These are phyloP conservation scores for Tolypocladium pustulatum DNA, from an alignment of 2,329 filamentous ascomycete species.

Conservation along the genomic window DNA sequence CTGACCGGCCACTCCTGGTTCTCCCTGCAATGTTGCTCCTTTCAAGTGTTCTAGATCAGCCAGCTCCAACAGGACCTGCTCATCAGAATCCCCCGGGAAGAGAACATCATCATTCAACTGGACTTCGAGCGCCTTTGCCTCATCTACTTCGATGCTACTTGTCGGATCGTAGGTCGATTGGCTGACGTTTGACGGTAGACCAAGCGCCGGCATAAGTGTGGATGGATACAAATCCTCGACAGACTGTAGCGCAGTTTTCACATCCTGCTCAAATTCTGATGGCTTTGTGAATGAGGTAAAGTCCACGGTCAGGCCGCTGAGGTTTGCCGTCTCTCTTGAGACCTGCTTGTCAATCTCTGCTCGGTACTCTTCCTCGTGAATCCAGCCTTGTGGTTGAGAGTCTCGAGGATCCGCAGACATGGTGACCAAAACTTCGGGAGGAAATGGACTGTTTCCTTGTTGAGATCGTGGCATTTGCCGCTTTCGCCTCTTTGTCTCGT, in stretches of 20 bases:
- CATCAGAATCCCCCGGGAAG: slow-evolving; percentile 43
- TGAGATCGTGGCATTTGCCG: slow-evolving; percentile 54
- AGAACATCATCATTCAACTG: slow-evolving; percentile 36
- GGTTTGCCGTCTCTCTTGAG: slow-evolving; percentile 45
- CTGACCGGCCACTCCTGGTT: neutral
- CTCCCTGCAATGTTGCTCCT: neutral
- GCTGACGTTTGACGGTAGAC: slow-evolving; percentile 32
- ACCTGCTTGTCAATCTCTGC: slow-evolving; percentile 55
- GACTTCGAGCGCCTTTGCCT: slow-evolving; percentile 40
- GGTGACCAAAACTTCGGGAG: slow-evolving; percentile 68
- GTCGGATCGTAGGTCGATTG: slow-evolving; percentile 14
- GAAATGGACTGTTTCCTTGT: slow-evolving; percentile 65
- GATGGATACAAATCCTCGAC: slow-evolving; percentile 78
- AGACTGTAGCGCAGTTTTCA: slow-evolving; percentile 74
- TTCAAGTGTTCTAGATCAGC: slow-evolving; percentile 2
- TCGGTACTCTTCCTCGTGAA: slow-evolving; percentile 79
- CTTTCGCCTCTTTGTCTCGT: slow-evolving; percentile 74
- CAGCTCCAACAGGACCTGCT: slow-evolving; percentile 29
- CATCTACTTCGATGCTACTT: slow-evolving; percentile 53
- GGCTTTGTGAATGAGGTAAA: slow-evolving; percentile 58
- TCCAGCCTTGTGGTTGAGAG: slow-evolving; percentile 69
- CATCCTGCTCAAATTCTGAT: slow-evolving; percentile 38
- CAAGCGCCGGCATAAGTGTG: slow-evolving; percentile 43
- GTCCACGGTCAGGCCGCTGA: slow-evolving; percentile 27
- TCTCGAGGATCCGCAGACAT: slow-evolving; percentile 79